phyloP scores from a whole-genome alignment of 2,329 filamentous ascomycete species.

The Botrytis tulipae region DNA sequence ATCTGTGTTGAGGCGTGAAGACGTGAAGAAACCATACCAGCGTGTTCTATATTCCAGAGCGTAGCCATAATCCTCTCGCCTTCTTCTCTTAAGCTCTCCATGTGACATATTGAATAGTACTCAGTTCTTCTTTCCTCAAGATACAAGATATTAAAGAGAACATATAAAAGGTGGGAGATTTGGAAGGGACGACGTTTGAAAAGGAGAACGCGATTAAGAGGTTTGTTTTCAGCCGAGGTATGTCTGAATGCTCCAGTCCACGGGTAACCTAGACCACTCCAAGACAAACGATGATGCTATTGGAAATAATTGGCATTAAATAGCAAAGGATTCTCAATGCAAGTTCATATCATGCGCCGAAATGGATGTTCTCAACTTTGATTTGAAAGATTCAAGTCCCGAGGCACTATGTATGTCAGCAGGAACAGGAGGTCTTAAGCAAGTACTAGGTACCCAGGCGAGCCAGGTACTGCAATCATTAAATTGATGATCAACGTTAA shows the following conservation, averaged over 20 bases:
- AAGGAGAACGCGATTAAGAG: not conserved
- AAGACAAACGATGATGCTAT: not conserved
- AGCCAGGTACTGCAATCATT: not conserved
- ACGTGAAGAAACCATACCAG: conserved; percentile 56
- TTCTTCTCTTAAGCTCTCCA: conserved; percentile 56
- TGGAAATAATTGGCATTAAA: not conserved
- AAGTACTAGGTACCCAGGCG: not conserved
- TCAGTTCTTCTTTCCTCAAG: not conserved
- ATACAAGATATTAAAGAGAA: not conserved
- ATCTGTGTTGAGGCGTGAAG: not conserved
- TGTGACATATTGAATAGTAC: conserved; percentile 33
- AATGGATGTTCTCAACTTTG: not conserved
- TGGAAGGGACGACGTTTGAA: not conserved
- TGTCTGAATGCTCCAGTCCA: not conserved
- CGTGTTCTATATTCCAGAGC: conserved; percentile 79
- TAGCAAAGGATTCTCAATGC: not conserved
- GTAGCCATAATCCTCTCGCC: conserved; percentile 72
- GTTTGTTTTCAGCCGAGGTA: not conserved
- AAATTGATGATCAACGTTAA: not conserved
- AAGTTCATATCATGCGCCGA: not conserved
- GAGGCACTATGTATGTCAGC: not conserved
- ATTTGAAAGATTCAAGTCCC: not conserved
- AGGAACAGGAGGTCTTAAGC: not conserved
- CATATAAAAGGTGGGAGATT: not conserved
- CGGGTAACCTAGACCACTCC: not conserved